These are phyloP conservation scores for Vitellaria paradoxa DNA, from an alignment of 179 eudicot genomes.

Conservation along the genomic window DNA sequence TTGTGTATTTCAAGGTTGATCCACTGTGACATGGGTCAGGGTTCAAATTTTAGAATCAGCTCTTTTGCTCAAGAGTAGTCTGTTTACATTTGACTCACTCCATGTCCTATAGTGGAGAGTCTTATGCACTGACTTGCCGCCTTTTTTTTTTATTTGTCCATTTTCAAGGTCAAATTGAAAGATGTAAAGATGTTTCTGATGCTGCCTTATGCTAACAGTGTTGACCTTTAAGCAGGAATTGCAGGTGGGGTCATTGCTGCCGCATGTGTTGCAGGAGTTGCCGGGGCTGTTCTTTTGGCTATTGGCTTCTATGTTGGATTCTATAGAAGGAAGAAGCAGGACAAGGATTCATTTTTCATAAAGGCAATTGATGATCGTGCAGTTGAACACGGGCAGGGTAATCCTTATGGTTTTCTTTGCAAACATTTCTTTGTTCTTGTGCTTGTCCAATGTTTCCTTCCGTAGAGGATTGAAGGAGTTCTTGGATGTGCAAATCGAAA, in stretches of 20 bases:
- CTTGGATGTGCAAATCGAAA: not conserved
- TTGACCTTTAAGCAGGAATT: conserved; percentile 25
- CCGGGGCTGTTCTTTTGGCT: conserved; percentile 23
- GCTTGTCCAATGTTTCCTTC: not conserved
- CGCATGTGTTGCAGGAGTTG: conserved; percentile 30
- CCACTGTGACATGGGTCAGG: too few relatives aligned
- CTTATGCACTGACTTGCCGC: too few relatives aligned
- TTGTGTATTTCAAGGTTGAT: not conserved
- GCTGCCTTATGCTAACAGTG: not conserved
- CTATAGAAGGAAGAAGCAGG: conserved; percentile 24
- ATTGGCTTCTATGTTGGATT: conserved; percentile 27
- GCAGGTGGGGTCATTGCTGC: conserved; percentile 43
- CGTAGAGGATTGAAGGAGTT: not conserved
- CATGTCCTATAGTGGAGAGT: too few relatives aligned
- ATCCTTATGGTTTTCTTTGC: not conserved
- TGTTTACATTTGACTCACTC: too few relatives aligned
- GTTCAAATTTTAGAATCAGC: too few relatives aligned
- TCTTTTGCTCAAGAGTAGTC: too few relatives aligned
- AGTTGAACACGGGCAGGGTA: conserved; percentile 9
- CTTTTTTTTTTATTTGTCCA: too few relatives aligned
- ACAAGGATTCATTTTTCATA: conserved; percentile 5
- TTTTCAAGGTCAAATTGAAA: not conserved
- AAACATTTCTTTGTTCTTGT: not conserved
- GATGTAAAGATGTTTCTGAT: not conserved
- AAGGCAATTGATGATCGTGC: not conserved